Conservation (phyloP, 2,329 filamentous ascomycete genomes). For the Penicillium palitans region DNA sequence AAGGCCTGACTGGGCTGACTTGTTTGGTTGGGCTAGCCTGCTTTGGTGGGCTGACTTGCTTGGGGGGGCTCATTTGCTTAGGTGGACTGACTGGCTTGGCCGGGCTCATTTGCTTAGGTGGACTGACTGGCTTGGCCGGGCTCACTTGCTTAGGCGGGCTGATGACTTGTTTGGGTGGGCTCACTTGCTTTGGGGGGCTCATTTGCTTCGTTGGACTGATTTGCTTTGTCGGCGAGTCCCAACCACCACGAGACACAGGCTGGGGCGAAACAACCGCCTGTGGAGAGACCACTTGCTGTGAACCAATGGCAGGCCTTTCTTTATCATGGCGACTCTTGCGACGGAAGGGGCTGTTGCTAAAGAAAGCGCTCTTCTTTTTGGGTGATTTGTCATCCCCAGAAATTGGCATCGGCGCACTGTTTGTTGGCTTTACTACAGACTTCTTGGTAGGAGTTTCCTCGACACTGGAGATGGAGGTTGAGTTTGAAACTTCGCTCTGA, state of each 20-base stretch:
- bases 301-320: conserved; percentile 46
- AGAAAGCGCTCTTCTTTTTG: conserved; percentile 79
- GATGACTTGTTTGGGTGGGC: neutral
- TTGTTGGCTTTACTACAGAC: conserved; percentile 67
- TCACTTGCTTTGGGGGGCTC: neutral
- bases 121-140: conserved; percentile 15
- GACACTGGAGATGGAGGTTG: conserved; percentile 83
- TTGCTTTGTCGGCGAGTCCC: conserved; percentile 10
- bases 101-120: conserved; percentile 13
- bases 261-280: conserved; percentile 5
- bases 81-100: too few species aligned
- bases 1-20: conserved; percentile 47
- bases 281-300: conserved; percentile 28
- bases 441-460: conserved; percentile 68
- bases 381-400: conserved; percentile 58
- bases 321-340: conserved; percentile 84
- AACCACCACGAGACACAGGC: neutral
- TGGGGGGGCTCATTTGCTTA: conserved; percentile 28
- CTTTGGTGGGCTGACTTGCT: conserved; percentile 43
- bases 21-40: conserved; percentile 42
- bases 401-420: conserved; percentile 43
- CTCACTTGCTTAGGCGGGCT: conserved; percentile 3
- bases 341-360: conserved; percentile 89
- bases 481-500: conserved; percentile 85
- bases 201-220: conserved; percentile 4